Base-by-base conservation (phyloP, 2,329 filamentous ascomycete species). In the Ascochyta fabae region DNA sequence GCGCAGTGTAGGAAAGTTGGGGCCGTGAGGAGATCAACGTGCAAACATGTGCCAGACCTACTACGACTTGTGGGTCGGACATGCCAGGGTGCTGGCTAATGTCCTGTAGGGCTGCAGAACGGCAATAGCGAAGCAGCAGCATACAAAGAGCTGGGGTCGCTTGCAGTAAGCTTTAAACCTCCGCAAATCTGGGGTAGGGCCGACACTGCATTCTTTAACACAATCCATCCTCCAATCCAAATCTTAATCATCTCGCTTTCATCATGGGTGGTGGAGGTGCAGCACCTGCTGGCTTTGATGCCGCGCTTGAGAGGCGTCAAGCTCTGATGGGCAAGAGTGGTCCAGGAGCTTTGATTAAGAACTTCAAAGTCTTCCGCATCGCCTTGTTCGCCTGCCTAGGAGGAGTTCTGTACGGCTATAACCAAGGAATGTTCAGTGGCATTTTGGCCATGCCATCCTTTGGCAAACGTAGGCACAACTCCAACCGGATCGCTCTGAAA, bases 391-490 rank as follows among this genome's bases (percentile, higher is more conserved):
- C 80, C 6, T 82, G 78, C 56, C 70, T 84, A 29, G 81, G 81
- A 64, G 82, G 82, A 48, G 69, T 83, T 19, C 76, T 84, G 26
- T 86, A 90, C 70, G 88, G 89, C 19, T 92, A 91, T 76, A 91
- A 92, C 68, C 87, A 91, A 54, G 89, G 89, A 63, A 88, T 91
- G 75, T 90, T 91, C 75, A 85, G 85, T n/a, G 88, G 89, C 23
- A 84, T 92, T 22, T 65, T 85, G 50, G 79, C 78, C 22, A 83
- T 83, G 80, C 66, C 70, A 4, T 75, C 77, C 1, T 83, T 82
- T 58, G 74, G 75, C 36, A 57, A 70, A 40, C 74, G 74, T 78
- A 62, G 24, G 23, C 24, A 5, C 42, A 12, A 34, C 3, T 12
- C 29, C 10, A 13, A 3, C 10, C 36, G 10, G 19, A 13, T 22